A percentile compares a stretch with the other conserved stretches of the same genome.
Conservation (phyloP, 345 rosid species). For the Kernera saxatilis region DNA sequence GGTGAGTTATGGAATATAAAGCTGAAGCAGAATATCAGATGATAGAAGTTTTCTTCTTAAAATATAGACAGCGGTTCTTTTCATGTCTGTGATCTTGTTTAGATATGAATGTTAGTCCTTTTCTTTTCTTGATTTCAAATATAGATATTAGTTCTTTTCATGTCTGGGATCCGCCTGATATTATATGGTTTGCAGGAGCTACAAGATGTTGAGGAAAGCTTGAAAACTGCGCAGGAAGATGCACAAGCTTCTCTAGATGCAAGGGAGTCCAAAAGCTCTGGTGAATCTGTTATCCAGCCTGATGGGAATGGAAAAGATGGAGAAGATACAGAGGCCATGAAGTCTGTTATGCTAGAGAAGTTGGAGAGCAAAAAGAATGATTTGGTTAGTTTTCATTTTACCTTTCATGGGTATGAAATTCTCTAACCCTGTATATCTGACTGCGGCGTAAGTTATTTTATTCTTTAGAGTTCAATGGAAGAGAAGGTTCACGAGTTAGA, state of each 20-base stretch:
- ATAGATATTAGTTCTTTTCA: too few relatives aligned
- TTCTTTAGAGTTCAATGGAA: constrained; percentile 57
- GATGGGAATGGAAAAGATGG: constrained; percentile 34
- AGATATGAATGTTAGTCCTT: not conserved
- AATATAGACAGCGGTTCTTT: not conserved
- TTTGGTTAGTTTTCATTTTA: constrained; percentile 41
- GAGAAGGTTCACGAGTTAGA: constrained; percentile 65
- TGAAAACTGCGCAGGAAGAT: constrained; percentile 51
- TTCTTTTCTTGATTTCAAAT: not conserved
- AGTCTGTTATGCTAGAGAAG: constrained; percentile 44
- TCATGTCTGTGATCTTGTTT: not conserved
- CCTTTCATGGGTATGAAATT: constrained; percentile 1
- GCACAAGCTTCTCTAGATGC: constrained; percentile 32
- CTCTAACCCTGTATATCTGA: constrained; percentile 10
- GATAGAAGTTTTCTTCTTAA: not conserved
- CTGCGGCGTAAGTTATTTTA: not conserved
- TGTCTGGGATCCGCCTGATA: not conserved
- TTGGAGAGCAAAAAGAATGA: constrained; percentile 71
- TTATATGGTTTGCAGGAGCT: constrained; percentile 50
- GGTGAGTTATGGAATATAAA: constrained; percentile 36
- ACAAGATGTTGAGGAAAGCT: constrained; percentile 47
- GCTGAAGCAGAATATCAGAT: not conserved
- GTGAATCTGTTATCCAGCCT: constrained; percentile 29
- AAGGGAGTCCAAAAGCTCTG: constrained; percentile 29
- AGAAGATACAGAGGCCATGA: constrained; percentile 38